Evolutionary conservation across 768 basidiomycete genomes (phyloP), one percentile per base, ranked within the genome.

Genomic region (Russula emetica): DNA sequence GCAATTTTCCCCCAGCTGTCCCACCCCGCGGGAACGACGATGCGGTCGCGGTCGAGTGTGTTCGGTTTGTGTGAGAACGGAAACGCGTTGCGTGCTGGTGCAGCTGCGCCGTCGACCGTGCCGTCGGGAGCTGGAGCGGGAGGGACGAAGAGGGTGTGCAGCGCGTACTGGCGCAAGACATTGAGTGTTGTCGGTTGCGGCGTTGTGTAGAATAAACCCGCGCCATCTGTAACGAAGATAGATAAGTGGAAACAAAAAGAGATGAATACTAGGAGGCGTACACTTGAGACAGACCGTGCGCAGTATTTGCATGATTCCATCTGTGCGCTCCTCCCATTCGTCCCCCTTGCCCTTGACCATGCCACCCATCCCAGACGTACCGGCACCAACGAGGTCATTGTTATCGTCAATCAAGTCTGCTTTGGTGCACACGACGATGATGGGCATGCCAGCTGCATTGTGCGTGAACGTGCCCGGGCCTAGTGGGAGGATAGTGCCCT

Each of bases 1-100:
- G 82, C 79, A 62, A 98, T 96, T 78, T 98, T 98, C 0, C 95
- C 94, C 91, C 93, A 97, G 68, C 90, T 92, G 72, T 98, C 97
- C 97, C 97, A 99, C 1, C 97, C 97, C 2, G 92, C 84, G 1
- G 96, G 97, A 7, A 98, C 86, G 50, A 97, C 84, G 57, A 98
- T 88, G 14, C 85, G 87, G 71, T 98, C 95, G 36, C 97, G 85
- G 72, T 98, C 97, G 52, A 98, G 78, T 0, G 91, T 88, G 72
- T 98, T 98, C 1, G 97, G 88, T 68, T 90, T 88, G 60, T 92
- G 84, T 3, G 80, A 76, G 75, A 97, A 98, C 0, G 92, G 87
- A 76, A 98, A 97, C 1, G 87, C 84, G 70, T 92, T 91, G 44
- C 87, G 85, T 30, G 78, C 77, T 6, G 88, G 85, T 22, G 79